Evolutionary conservation across 1,284 basidiomycete species (phyloP).

Genomic region (Singerocomus inundabilis): DNA sequence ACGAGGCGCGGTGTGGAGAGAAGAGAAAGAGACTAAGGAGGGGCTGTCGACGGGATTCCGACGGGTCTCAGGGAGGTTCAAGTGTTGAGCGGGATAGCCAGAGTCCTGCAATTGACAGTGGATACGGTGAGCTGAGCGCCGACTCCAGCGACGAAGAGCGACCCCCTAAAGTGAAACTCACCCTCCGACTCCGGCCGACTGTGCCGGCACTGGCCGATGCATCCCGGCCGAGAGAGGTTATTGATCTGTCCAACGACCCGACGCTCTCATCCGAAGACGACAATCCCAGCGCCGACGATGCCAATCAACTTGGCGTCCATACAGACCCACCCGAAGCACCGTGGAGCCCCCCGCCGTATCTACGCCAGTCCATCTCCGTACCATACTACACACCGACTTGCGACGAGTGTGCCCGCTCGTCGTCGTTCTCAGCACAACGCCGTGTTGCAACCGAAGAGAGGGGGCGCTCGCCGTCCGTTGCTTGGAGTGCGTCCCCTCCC

Average conservation of each 20-base stretch:
- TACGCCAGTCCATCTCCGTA: conserved; percentile 51
- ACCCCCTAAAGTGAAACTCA: conserved; percentile 66
- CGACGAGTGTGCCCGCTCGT: conserved; percentile 35
- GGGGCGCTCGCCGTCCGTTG: conserved; percentile 54
- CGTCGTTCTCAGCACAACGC: conserved; percentile 17
- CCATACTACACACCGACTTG: conserved; percentile 49
- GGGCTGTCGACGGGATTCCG: conserved; percentile 40
- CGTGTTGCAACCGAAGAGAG: conserved; percentile 31
- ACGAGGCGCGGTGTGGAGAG: conserved; percentile 54
- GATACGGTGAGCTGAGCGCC: conserved; percentile 36
- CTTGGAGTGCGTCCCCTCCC: conserved; percentile 57
- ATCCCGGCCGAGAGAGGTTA: conserved; percentile 34
- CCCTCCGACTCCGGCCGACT: conserved; percentile 51
- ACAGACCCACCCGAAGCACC: conserved; percentile 23
- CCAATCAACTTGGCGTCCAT: conserved; percentile 31
- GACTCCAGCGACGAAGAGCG: conserved; percentile 42
- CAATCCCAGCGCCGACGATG: conserved; percentile 24
- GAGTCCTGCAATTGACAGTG: conserved; percentile 29
- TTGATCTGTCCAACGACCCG: conserved; percentile 43
- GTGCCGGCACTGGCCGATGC: conserved; percentile 18
- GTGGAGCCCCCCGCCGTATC: conserved; percentile 39
- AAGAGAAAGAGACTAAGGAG: conserved; percentile 66
- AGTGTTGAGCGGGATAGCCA: conserved; percentile 12
- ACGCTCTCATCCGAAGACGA: conserved; percentile 32
- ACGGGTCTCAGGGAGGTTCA: conserved; percentile 10